A percentile compares a stretch with the other conserved stretches of the same genome.
Conservation (phyloP, 2,329 filamentous ascomycete species). For the Neoascochyta sp. region DNA sequence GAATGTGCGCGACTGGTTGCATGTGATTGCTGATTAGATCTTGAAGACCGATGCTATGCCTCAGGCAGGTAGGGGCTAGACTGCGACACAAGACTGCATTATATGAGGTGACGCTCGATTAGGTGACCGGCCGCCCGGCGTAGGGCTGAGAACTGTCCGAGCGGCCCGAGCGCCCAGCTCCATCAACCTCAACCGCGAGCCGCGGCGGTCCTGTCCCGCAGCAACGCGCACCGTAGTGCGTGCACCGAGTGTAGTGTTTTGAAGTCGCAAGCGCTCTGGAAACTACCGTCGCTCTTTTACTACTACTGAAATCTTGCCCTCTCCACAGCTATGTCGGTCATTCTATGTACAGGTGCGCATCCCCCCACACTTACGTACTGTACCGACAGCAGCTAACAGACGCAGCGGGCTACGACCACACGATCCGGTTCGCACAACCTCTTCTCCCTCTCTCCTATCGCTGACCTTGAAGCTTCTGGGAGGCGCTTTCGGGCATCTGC, state of each 20-base stretch:
- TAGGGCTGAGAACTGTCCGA: constrained; percentile 9
- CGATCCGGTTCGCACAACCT: constrained; percentile 58
- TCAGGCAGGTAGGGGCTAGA: too few species aligned
- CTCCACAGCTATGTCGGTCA: constrained; percentile 57
- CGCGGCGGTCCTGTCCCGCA: neutral
- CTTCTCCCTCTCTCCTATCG: neutral
- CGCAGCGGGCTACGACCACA: constrained; percentile 70
- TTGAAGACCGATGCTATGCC: neutral
- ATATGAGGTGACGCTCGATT: too few species aligned
- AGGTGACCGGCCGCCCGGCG: constrained; percentile 12
- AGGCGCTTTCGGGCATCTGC: constrained; percentile 95
- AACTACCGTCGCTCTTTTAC: neutral
- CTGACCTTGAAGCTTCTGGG: constrained; percentile 73
- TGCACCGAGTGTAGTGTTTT: neutral
- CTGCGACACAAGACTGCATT: too few species aligned
- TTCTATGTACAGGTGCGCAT: constrained; percentile 61
- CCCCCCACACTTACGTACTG: constrained; percentile 17
- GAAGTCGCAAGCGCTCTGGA: constrained; percentile 3
- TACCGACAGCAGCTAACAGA: constrained; percentile 18
- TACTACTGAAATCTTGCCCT: too few species aligned
- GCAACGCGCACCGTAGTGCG: constrained; percentile 3
- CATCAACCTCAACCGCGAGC: constrained; percentile 5
- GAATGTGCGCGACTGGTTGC: neutral
- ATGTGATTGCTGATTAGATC: neutral
- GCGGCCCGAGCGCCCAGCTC: constrained; percentile 3